These are phyloP conservation scores for Coemansia guatemalensis DNA, from an alignment of 192 early-diverging fungal species.

Conservation along the genomic window DNA sequence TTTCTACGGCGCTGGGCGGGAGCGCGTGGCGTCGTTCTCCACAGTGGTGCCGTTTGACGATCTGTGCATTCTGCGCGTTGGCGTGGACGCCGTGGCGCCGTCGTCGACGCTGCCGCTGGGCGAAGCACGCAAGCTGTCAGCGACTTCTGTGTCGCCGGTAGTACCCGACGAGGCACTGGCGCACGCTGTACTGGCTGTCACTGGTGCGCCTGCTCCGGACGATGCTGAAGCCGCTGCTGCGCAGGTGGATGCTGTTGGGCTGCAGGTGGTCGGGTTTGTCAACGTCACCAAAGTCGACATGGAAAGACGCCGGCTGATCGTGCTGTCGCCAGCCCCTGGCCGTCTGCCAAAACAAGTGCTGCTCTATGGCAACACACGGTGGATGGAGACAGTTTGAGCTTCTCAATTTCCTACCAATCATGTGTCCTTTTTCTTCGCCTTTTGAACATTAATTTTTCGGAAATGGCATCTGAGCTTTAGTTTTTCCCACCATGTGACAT, in stretches of 20 bases:
- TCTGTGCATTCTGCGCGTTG: constrained; percentile 73
- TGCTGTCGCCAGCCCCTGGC: constrained; percentile 85
- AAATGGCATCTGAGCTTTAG: no score
- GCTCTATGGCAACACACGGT: constrained; percentile 82
- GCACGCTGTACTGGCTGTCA: constrained; percentile 85
- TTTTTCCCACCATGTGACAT: background rate
- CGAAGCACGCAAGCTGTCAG: constrained; percentile 72
- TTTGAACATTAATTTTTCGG: no score
- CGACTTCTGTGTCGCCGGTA: constrained; percentile 78
- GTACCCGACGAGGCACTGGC: constrained; percentile 76
- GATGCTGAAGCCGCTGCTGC: constrained; percentile 49
- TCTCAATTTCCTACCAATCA: background rate
- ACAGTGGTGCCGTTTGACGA: constrained; percentile 79
- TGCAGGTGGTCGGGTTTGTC: constrained; percentile 59
- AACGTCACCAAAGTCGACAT: constrained; percentile 71
- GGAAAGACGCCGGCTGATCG: constrained; percentile 73
- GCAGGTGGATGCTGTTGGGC: constrained; percentile 80
- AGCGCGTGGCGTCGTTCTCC: constrained; percentile 80
- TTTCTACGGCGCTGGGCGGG: constrained; percentile 86
- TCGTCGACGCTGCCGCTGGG: constrained; percentile 91
- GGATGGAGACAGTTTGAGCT: constrained; percentile 73
- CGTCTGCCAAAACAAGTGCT: constrained; percentile 82
- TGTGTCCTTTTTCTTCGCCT: no score
- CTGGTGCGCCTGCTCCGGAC: constrained; percentile 57
- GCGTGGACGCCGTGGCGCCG: constrained; percentile 67